phyloP scores from a whole-genome alignment of 768 basidiomycete genomes.

The Cystofilobasidium macerans region DNA sequence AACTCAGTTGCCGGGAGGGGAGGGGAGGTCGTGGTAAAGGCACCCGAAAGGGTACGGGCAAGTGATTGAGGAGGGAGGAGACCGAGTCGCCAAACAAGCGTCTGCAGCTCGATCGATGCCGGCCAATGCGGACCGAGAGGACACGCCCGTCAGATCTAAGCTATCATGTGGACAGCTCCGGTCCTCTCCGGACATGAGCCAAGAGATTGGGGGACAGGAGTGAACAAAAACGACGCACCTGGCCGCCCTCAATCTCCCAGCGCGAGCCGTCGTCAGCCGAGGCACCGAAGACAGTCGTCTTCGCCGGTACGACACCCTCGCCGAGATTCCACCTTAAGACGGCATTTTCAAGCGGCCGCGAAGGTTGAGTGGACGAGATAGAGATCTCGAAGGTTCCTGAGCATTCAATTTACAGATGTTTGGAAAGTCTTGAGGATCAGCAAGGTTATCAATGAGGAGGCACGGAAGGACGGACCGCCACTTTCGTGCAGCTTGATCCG shows the following conservation, averaged over 20 bases:
- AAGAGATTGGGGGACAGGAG: no score
- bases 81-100: conserved; percentile 16
- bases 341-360: conserved; percentile 57
- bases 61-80: not conserved
- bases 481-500: conserved; percentile 39
- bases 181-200: not conserved
- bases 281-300: conserved; percentile 54
- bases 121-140: not conserved
- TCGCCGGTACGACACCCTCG: conserved; percentile 49
- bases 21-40: conserved; percentile 4
- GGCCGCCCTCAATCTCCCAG: conserved; percentile 69
- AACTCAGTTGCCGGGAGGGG: conserved; percentile 7
- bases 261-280: conserved; percentile 45
- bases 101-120: not conserved
- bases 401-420: no score
- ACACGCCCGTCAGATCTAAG: no score
- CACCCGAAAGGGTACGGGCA: conserved; percentile 9
- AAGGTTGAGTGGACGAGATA: conserved; percentile 30
- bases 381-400: conserved; percentile 37
- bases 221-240: conserved; percentile 40
- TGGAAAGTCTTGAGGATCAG: not conserved
- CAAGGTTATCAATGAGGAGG: conserved; percentile 44
- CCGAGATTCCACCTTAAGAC: conserved; percentile 66
- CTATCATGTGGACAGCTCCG: no score
- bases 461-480: conserved; percentile 44